phyloP scores from a whole-genome alignment of 2,329 filamentous ascomycete species.

The Byssoonygena ceratinophila region DNA sequence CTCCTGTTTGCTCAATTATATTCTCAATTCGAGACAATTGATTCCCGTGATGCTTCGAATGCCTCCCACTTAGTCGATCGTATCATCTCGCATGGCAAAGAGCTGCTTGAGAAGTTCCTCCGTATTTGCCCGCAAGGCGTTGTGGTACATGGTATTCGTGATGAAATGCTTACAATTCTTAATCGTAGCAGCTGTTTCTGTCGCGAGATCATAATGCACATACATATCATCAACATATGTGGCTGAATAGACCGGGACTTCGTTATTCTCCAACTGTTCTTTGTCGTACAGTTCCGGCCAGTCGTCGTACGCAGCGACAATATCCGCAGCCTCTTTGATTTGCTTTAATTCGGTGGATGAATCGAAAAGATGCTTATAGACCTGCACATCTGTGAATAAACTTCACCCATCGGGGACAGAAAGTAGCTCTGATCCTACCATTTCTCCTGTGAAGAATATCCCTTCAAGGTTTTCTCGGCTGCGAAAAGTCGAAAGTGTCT shows the following conservation, averaged over 20 bases:
- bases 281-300: conserved; percentile 73
- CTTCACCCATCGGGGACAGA: neutral
- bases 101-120: conserved; percentile 68
- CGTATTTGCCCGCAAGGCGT: conserved; percentile 61
- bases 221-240: conserved; percentile 87
- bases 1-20: neutral
- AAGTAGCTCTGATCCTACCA: conserved; percentile 40
- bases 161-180: conserved; percentile 68
- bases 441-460: conserved; percentile 79
- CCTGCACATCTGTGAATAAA: conserved; percentile 26
- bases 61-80: conserved; percentile 41
- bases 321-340: conserved; percentile 57
- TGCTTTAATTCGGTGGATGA: conserved; percentile 64
- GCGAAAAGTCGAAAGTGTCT: conserved; percentile 38
- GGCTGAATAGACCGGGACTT: conserved; percentile 76
- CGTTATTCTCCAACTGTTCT: conserved; percentile 60
- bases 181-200: conserved; percentile 63
- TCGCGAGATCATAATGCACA: conserved; percentile 65
- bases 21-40: neutral
- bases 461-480: conserved; percentile 39
- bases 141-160: conserved; percentile 80
- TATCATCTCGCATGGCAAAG: conserved; percentile 64
- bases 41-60: neutral
- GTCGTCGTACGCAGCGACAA: conserved; percentile 54
- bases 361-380: conserved; percentile 76